Base-by-base conservation (phyloP, 805 yeast species). In the Candida ipomoeae region DNA sequence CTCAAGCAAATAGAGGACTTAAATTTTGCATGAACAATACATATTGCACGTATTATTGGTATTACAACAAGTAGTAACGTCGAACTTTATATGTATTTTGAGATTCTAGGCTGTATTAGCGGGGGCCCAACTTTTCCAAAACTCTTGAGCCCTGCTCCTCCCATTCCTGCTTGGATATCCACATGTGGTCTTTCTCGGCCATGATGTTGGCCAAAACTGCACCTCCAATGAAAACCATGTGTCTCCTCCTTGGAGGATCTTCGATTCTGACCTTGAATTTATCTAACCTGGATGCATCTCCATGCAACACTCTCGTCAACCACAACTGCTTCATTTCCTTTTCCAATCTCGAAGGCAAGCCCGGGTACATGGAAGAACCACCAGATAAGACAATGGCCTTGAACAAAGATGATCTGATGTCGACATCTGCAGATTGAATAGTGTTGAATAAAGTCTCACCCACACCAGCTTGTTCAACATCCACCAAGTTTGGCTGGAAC, bases 291-390 rank as follows among this genome's bases (percentile, higher is more conserved):
- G 89, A 64, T 26, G 97, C 84, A 70, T 94, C 96, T 46, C 90
- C 90, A 56, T 85, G 82, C 53, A 94, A 80, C 17, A 94, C 96
- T 63, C 83, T 82, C 2, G 95, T 84, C 58, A 87, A 84, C 98
- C 98, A 94, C 60, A 89, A 82, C 69, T 94, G 99, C 72, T 94
- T 94, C 69, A 94, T 79, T 69, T 94, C 99, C 68, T 89, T 92
- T 69, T 94, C 98, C 59, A 94, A 75, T 63, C 99, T 80, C 11
- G 96, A 87, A 17, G 99, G 99, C 59, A 94, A 80, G 31, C 99
- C 99, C 1, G 99, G 98, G 66, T 94, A 94, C 99, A 94, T 94
- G 46, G 96, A 87, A 1, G 98, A 91, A 51, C 99, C 99, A 66
- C 99, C 99, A 5, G 96, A 88, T 41, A 94, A 79, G 29, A 94